These are phyloP conservation scores for Thuja plicata DNA, from an alignment of 83 land plant genomes.

Conservation along the genomic window DNA sequence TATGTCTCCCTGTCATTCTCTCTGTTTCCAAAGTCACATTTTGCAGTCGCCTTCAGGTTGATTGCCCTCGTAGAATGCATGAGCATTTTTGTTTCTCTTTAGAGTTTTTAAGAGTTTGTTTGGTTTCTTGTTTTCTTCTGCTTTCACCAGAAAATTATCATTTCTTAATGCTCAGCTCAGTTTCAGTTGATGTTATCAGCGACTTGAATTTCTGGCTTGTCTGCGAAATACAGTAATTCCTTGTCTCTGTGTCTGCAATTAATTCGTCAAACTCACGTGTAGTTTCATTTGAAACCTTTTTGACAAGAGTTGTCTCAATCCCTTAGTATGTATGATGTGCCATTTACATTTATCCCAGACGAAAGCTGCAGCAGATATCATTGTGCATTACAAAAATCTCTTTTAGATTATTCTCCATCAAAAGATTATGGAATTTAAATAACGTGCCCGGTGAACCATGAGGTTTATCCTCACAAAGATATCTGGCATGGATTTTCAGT, in stretches of 20 bases:
- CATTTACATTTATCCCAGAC: constrained; percentile 45
- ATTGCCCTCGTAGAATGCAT: too few species aligned
- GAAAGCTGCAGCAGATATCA: constrained; percentile 59
- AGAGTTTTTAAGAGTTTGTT: too few species aligned
- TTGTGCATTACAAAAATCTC: constrained; percentile 48
- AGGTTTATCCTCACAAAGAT: too few species aligned
- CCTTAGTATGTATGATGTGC: constrained; percentile 41
- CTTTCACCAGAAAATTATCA: too few species aligned
- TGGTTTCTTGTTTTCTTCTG: too few species aligned
- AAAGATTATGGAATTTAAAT: constrained; percentile 32
- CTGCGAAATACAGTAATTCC: constrained; percentile 53
- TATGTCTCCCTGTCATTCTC: too few species aligned
- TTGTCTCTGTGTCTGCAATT: constrained; percentile 45
- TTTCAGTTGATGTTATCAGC: constrained; percentile 43
- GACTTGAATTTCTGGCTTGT: constrained; percentile 61
- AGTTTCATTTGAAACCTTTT: constrained; percentile 42
- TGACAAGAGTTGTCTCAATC: constrained; percentile 29
- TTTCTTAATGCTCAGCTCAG: too few species aligned
- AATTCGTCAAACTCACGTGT: constrained; percentile 49
- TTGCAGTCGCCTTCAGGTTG: too few species aligned
- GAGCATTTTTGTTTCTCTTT: too few species aligned
- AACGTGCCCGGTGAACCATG: constrained; percentile 51
- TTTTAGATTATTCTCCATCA: constrained; percentile 40
- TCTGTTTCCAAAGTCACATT: too few species aligned
- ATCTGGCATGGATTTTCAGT: too few species aligned